Evolutionary conservation across 257 asterid species (phyloP), one percentile per base, ranked within the genome.

Genomic region (Petunia axillaris): DNA sequence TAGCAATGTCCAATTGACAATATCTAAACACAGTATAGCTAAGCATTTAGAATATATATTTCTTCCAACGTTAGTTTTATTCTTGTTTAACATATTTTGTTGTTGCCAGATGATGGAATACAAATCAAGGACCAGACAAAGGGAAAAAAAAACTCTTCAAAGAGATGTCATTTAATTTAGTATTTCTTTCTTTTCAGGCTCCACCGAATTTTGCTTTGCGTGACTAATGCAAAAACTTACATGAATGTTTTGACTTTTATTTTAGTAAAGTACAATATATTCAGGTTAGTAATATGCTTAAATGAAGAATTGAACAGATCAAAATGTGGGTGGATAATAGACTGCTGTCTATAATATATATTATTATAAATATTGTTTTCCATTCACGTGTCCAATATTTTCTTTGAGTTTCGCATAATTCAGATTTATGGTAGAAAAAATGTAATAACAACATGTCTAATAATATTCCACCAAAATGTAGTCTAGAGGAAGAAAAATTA

Each of bases 21-120:
- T 25, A 25, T 39, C 25, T n/a, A 16, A 16, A 37, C 76, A 70
- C 76, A 70, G 41, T 58, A 70, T 58, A 70, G 41, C 76, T 70
- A 46, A 39, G 2, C 58, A 25, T 4, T 70, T 46, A 2, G 2
- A 16, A 44, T 44, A 16, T 10, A 8, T 36, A 40, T 41, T 46
- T 48, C 8, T 46, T 70, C 57, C 11, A 25, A 8, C 5, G 44
- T 70, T 16, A 4, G 16, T 68, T 16, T 43, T 68, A n/a, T 39
- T 43, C 44, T 43, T 43, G 57, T 68, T 68, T 16, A 25, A 25
- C 25, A 0, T 25, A 68, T 68, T 40, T 44, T 15, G 2, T 68
- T 2, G 76, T 68, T 68, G 76, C 1, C n/a, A 9, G 25, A 3
- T 40, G 52, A 65, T 14, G 13, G 11, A 65, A 64, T 41, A 43